phyloP scores from a whole-genome alignment of 148 eudicot species.

The Camellia sinensis region DNA sequence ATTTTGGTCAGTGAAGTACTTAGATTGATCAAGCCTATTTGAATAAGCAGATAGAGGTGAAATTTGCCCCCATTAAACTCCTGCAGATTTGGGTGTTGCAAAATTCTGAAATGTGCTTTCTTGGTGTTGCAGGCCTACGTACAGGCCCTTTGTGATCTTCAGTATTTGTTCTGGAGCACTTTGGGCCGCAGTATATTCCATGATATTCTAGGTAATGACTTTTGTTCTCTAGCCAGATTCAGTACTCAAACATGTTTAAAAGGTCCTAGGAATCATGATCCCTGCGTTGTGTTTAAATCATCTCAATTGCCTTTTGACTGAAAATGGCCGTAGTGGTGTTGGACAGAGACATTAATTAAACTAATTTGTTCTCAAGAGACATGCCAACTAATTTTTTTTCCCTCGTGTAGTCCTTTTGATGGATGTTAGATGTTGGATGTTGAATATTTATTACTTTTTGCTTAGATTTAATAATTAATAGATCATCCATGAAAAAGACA shows the following conservation, averaged over 20 bases:
- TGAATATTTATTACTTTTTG: too few relatives aligned
- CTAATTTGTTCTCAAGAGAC: too few relatives aligned
- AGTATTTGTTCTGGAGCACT: constrained; percentile 52
- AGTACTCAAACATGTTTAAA: not conserved
- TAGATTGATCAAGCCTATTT: constrained; percentile 26
- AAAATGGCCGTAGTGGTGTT: not conserved
- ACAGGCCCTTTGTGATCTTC: constrained; percentile 63
- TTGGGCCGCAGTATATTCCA: constrained; percentile 54
- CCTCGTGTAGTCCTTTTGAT: too few relatives aligned
- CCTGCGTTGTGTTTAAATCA: not conserved
- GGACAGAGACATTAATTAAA: too few relatives aligned
- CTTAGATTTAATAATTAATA: too few relatives aligned
- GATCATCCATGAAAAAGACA: too few relatives aligned
- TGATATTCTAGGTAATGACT: constrained; percentile 51
- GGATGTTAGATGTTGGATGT: too few relatives aligned
- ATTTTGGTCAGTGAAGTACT: constrained; percentile 73
- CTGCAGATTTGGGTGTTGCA: constrained; percentile 31
- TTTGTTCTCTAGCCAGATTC: not conserved
- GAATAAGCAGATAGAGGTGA: constrained; percentile 37
- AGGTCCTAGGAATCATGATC: not conserved
- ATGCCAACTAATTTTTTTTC: too few relatives aligned
- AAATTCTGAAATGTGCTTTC: constrained; percentile 30
- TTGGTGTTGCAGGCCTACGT: constrained; percentile 51
- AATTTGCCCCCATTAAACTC: constrained; percentile 17
- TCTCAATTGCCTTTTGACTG: not conserved